Base-by-base conservation (phyloP, 2,329 filamentous ascomycete species). In the Botrytis paeoniae region DNA sequence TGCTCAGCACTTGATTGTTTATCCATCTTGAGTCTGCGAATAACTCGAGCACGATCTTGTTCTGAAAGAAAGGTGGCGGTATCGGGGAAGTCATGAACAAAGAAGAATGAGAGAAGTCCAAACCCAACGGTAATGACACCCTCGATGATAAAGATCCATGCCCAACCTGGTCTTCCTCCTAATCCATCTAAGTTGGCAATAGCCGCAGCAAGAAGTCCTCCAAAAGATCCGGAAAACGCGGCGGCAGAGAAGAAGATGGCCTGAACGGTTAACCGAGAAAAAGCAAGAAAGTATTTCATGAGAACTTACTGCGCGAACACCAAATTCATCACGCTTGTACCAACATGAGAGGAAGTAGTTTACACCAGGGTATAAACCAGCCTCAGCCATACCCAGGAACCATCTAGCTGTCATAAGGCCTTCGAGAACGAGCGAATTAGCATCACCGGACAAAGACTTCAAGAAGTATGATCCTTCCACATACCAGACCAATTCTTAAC, bases 281-380 rank as follows among this genome's bases (percentile, higher is more conserved):
- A 87, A 83, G 45, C 86, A 83, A 64, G 37, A 78, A 85, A 74
- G 25, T 16, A 41, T 12, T 29, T 14, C 7, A 43, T 5, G 25
- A 39, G 25, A 5, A 75, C 85, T 77, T 88, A 86, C 75, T 61
- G 91, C 89, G 59, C 75, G 66, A 48, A 77, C 51, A 62, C 75
- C 75, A 57, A 93, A 86, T 80, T 93, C 91, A 51, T 88, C 88
- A 61, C 91, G 86, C 25, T 90, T 87, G 80, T 93, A 93, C 80
- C 93, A 97, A 80, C 92, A 94, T 0, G 90, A 92, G 0, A 96
- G 86, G 79, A 94, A 94, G 81, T 94, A 95, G 77, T 92, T 92
- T n/a, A 94, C 88, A 2, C 91, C 91, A 0, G 92, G 92, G 78
- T 93, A 94, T 0, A 95, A 85, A 16, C 92, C 93, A 20, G 92